Percentiles rank a stretch among this genome's conserved stretches.
phyloP scores from a whole-genome alignment of 2,329 filamentous ascomycete genomes.

The Neurospora sp. region DNA sequence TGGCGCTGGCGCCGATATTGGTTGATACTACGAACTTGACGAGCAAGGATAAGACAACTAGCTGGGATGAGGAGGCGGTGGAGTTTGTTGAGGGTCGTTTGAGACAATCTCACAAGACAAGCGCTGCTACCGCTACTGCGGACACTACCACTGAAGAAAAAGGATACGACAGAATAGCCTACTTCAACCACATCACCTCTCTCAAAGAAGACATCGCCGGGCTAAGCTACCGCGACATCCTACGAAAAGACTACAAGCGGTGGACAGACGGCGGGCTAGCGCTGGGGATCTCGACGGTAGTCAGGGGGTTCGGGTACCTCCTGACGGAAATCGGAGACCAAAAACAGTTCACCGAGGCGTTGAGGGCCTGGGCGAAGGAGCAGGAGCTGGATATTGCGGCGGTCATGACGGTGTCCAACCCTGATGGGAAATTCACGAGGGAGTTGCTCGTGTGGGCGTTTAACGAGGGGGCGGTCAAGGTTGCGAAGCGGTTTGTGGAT shows the following conservation, averaged over 20 bases:
- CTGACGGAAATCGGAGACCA: constrained; percentile 39
- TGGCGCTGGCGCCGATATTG: constrained; percentile 61
- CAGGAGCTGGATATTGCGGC: constrained; percentile 50
- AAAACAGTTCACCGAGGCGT: constrained; percentile 33
- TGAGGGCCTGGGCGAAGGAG: constrained; percentile 45
- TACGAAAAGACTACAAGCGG: constrained; percentile 78
- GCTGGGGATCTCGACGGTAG: constrained; percentile 59
- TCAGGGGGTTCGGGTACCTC: constrained; percentile 53
- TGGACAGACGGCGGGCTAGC: constrained; percentile 49
- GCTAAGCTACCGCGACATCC: constrained; percentile 53
- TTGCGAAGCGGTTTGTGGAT: constrained; percentile 44
- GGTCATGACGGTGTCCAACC: constrained; percentile 59
- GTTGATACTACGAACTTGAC: constrained; percentile 62
- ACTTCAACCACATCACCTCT: constrained; percentile 47
- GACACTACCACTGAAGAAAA: neutral
- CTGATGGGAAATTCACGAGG: constrained; percentile 46
- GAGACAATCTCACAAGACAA: neutral
- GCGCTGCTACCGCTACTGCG: neutral
- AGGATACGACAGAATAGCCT: constrained; percentile 43
- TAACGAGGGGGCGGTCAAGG: constrained; percentile 35
- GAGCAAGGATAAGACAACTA: constrained; percentile 53
- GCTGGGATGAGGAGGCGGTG: constrained; percentile 48
- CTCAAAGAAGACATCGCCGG: constrained; percentile 59
- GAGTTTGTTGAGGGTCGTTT: constrained; percentile 44
- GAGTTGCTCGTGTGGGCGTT: constrained; percentile 60